Evolutionary conservation across 306 rosid genomes (phyloP).

Genomic region (Pueraria montana): DNA sequence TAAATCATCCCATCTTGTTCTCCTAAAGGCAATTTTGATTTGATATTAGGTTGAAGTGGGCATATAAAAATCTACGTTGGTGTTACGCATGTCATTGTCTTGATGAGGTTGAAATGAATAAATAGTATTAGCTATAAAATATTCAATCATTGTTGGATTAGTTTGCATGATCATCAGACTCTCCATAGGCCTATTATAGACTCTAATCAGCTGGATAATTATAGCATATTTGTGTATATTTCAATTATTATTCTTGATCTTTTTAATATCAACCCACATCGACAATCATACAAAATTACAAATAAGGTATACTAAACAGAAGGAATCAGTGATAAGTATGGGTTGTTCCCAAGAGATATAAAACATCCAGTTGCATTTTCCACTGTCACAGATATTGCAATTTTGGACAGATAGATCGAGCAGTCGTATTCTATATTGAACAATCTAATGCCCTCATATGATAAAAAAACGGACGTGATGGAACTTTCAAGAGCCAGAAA

Average conservation of each 20-base stretch:
- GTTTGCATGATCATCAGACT: not conserved
- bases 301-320: not conserved
- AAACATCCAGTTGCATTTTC: not conserved
- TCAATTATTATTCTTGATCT: not conserved
- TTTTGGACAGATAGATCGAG: not conserved
- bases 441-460: not conserved
- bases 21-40: not conserved
- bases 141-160: not conserved
- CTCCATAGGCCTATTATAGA: not conserved
- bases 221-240: not conserved
- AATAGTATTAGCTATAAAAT: not conserved
- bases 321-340: not conserved
- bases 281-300: not conserved
- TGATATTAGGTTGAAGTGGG: not conserved
- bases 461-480: not conserved
- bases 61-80: not conserved
- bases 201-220: not conserved
- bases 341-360: not conserved
- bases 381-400: not conserved
- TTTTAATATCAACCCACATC: not conserved
- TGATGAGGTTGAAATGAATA: no score
- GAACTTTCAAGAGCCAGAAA: no score
- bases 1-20: not conserved
- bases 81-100: not conserved
- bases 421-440: not conserved